Evolutionary conservation across 1,284 basidiomycete species (phyloP), one percentile per base, ranked within the genome.

Genomic region (Takashimella tepidaria): DNA sequence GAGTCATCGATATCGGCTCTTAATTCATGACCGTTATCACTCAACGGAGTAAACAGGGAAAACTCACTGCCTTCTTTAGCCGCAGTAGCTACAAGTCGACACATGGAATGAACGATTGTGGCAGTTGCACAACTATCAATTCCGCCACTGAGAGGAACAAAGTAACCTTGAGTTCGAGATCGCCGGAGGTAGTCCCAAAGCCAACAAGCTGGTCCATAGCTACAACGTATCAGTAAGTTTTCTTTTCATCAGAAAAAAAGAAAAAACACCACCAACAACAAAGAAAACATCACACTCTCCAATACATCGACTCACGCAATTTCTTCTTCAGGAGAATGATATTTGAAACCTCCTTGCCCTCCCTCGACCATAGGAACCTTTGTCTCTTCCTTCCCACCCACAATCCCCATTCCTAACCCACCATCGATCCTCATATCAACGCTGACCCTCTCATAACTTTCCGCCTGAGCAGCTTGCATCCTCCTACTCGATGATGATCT

Each of bases 141-240:
- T 11, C 95, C 96, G n/a, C 96, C 95, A 51, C 90, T 95, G 5
- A 99, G 81, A 1, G 96, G 96, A 23, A 98, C 78, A 70, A 98
- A 98, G 77, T 93, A 98, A 1, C 96, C 95, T 65, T 95, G 90
- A 0, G 88, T 92, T 4, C 90, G 81, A 12, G 95, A 98, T 40
- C 95, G 85, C 23, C 95, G 82, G 41, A 99, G 82, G 68, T 98
- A 98, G 74, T 99, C 96, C 96, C 95, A 99, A 6, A 99, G 80
- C 95, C 95, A 99, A 71, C 95, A 98, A 3, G 95, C 96, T 1
- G 95, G 95, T 4, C 95, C 96, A 2, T 97, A 79, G 2, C 92
- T 96, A 62, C 40, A 54, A 23, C 24, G 41, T n/a, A 47, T 53
- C 23, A 8, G 47, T 22, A 11, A 47, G 31, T n/a, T n/a, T n/a